Evolutionary conservation across 83 land plant species (phyloP).

Genomic region (Larix sibirica): DNA sequence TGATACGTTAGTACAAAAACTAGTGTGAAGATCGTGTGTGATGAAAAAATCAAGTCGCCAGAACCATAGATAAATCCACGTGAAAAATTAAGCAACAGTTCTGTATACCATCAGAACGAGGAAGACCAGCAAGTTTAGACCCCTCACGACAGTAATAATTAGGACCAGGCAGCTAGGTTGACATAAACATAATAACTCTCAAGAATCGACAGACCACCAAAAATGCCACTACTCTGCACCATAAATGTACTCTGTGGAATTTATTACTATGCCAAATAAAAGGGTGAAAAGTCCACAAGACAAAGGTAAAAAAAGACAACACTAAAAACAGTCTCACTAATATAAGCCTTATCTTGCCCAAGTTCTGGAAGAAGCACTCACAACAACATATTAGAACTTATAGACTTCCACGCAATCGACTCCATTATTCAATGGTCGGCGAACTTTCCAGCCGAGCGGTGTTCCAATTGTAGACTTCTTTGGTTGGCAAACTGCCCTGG

Average conservation of each 20-base stretch:
- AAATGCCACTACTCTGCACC: slow-evolving; percentile 84
- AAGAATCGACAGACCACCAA: slow-evolving; percentile 79
- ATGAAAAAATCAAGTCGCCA: slow-evolving; percentile 91
- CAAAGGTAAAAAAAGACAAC: slow-evolving; percentile 69
- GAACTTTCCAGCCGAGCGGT: no score
- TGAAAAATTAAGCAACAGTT: slow-evolving; percentile 69
- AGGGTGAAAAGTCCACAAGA: slow-evolving; percentile 97
- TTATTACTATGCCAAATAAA: slow-evolving; percentile 79
- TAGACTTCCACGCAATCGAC: no score
- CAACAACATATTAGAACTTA: no score
- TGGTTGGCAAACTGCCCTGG: no score
- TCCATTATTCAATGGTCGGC: no score
- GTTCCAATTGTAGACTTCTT: no score
- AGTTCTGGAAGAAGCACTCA: slow-evolving; percentile 58
- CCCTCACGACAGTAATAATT: slow-evolving; percentile 95
- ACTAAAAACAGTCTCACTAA: slow-evolving; percentile 88
- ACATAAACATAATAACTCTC: slow-evolving; percentile 70
- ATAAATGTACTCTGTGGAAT: slow-evolving; percentile 86
- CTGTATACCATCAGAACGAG: slow-evolving; percentile 52
- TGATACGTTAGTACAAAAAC: slow-evolving; percentile 85
- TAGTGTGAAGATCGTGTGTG: slow-evolving; percentile 96
- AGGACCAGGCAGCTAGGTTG: slow-evolving; percentile 90
- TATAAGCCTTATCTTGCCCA: slow-evolving; percentile 73
- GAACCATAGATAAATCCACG: slow-evolving; percentile 87
- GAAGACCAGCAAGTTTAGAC: slow-evolving; percentile 66